Percentiles rank a stretch among this genome's conserved stretches.
phyloP scores from a whole-genome alignment of 495 filamentous ascomycete genomes.

The Penicillium argentinense region DNA sequence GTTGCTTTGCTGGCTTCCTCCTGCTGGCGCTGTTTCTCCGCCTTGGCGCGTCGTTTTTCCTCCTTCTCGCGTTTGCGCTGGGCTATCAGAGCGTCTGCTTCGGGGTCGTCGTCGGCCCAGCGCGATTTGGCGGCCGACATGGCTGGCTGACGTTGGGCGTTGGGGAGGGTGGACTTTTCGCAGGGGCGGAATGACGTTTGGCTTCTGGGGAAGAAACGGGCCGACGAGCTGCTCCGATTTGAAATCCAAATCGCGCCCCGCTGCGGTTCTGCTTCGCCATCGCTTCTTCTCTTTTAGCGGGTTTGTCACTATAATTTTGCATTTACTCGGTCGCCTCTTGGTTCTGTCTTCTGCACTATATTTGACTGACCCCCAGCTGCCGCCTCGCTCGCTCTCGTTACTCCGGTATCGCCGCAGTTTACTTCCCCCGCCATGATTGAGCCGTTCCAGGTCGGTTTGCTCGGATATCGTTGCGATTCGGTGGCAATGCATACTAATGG shows the following conservation, averaged over 20 bases:
- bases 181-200: constrained; percentile 34
- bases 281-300: constrained; percentile 6
- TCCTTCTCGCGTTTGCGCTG: constrained; percentile 84
- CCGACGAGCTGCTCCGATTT: constrained; percentile 30
- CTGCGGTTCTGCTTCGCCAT: constrained; percentile 5
- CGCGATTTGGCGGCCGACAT: constrained; percentile 75
- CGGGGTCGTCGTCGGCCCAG: constrained; percentile 76
- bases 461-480: background rate
- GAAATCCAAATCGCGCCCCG: constrained; percentile 42
- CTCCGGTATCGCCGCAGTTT: constrained; percentile 17
- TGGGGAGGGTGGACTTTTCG: background rate
- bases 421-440: constrained; percentile 50
- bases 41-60: constrained; percentile 80
- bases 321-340: too few species aligned
- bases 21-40: constrained; percentile 74
- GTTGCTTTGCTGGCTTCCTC: constrained; percentile 54
- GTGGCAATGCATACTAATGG: constrained; percentile 1
- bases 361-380: too few species aligned
- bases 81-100: constrained; percentile 69
- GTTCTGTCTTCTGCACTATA: too few species aligned
- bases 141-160: constrained; percentile 4
- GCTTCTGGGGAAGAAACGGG: constrained; percentile 21
- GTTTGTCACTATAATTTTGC: too few species aligned
- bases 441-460: constrained; percentile 54
- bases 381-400: too few species aligned